phyloP scores from a whole-genome alignment of 177 flowering plant species.

The Vitis hybrid region DNA sequence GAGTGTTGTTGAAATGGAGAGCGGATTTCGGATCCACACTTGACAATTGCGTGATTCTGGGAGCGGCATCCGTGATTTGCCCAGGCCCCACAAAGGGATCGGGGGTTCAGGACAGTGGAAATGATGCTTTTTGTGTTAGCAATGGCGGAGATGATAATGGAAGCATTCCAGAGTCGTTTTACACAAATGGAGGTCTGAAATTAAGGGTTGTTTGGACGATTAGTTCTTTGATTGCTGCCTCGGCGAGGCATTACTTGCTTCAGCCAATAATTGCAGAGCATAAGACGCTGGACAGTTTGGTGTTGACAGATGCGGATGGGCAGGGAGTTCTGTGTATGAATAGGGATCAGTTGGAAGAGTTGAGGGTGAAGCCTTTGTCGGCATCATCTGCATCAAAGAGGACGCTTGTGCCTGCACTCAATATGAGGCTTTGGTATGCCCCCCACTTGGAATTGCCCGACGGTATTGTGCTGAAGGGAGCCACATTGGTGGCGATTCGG shows the following conservation, averaged over 20 bases:
- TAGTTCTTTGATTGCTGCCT: slow-evolving; percentile 89
- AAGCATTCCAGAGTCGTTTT: slow-evolving; percentile 87
- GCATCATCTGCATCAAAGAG: slow-evolving; percentile 88
- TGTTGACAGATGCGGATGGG: slow-evolving; percentile 87
- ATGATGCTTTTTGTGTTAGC: slow-evolving; percentile 16
- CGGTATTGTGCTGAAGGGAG: slow-evolving; percentile 83
- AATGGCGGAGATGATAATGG: slow-evolving; percentile 63
- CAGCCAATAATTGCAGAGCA: slow-evolving; percentile 94
- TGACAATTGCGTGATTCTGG: slow-evolving; percentile 85
- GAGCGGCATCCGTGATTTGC: slow-evolving; percentile 63
- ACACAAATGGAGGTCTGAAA: slow-evolving; percentile 89
- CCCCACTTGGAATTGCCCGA: slow-evolving; percentile 78
- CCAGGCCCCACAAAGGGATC: slow-evolving; percentile 17
- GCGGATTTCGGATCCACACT: slow-evolving; percentile 95
- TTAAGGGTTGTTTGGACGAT: slow-evolving; percentile 95
- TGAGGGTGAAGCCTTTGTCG: slow-evolving; percentile 89
- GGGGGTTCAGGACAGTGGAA: slow-evolving; percentile 13
- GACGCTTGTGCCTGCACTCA: slow-evolving; percentile 89
- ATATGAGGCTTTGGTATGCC: slow-evolving; percentile 94
- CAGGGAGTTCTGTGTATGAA: slow-evolving; percentile 95
- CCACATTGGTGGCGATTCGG: slow-evolving; percentile 88
- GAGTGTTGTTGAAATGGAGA: slow-evolving; percentile 86
- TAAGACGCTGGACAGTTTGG: slow-evolving; percentile 68
- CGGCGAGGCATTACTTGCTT: slow-evolving; percentile 87
- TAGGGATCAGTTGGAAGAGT: slow-evolving; percentile 85